phyloP scores from a whole-genome alignment of 2,329 filamentous ascomycete genomes.

The Dactylonectria estremocensis region DNA sequence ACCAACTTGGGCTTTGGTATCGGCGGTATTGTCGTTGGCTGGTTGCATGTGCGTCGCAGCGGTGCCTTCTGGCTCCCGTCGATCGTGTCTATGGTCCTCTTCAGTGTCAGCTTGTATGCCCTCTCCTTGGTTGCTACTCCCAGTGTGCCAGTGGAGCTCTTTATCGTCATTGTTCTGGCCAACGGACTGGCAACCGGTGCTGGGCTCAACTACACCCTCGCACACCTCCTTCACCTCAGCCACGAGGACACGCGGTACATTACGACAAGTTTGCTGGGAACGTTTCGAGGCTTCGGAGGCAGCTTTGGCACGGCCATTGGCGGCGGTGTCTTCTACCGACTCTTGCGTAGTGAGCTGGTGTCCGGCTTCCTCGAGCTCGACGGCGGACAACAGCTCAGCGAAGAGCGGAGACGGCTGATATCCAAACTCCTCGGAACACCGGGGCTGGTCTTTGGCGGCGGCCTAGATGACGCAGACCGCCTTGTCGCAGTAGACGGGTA shows the following conservation, averaged over 20 bases:
- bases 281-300: conserved; percentile 86
- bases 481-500: conserved; percentile 65
- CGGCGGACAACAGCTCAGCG: conserved; percentile 51
- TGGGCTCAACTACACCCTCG: conserved; percentile 84
- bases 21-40: conserved; percentile 81
- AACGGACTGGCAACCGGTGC: conserved; percentile 84
- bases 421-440: conserved; percentile 66
- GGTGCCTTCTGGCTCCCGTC: conserved; percentile 81
- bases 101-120: conserved; percentile 71
- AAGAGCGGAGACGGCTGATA: conserved; percentile 58
- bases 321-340: conserved; percentile 80
- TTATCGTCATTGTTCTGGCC: conserved; percentile 73
- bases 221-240: conserved; percentile 83
- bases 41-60: conserved; percentile 80
- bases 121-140: conserved; percentile 71
- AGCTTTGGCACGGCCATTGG: conserved; percentile 86
- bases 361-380: conserved; percentile 69
- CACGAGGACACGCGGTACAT: conserved; percentile 78
- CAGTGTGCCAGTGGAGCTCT: conserved; percentile 64
- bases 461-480: conserved; percentile 58
- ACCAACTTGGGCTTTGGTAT: conserved; percentile 85
- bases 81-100: conserved; percentile 73
- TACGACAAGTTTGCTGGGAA: conserved; percentile 81
- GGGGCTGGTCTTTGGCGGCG: conserved; percentile 62
- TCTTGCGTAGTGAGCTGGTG: conserved; percentile 70